Evolutionary conservation across 345 rosid species (phyloP).

Genomic region (Salix caprea): DNA sequence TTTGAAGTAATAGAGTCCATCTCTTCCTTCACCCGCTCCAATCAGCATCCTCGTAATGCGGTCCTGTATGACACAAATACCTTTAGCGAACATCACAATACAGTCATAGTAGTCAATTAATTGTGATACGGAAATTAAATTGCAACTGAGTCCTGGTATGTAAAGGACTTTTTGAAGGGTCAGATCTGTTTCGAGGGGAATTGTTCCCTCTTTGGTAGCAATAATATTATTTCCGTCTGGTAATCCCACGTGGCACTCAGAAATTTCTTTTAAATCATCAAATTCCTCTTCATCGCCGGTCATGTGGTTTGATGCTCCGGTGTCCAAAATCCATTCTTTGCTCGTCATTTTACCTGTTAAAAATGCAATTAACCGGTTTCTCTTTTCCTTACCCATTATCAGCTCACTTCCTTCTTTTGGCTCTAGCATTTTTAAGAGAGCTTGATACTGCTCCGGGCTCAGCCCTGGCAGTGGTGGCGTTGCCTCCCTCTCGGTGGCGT

Average conservation of each 20-base stretch:
- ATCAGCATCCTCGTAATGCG: not conserved
- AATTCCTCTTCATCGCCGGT: not conserved
- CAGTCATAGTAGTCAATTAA: not conserved
- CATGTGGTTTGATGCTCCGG: not conserved
- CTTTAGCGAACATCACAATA: not conserved
- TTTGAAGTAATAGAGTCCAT: not conserved
- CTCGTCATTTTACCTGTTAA: not conserved
- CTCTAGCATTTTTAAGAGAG: accelerated
- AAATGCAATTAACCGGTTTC: no score
- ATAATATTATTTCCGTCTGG: not conserved
- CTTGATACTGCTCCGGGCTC: not conserved
- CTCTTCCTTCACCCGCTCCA: not conserved
- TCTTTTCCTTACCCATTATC: not conserved
- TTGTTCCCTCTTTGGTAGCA: not conserved
- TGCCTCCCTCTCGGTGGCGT: no score
- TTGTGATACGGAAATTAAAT: not conserved
- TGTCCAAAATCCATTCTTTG: not conserved
- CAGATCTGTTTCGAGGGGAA: no score
- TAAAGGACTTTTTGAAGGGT: no score
- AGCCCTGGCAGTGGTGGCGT: accelerated
- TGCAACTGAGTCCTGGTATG: no score
- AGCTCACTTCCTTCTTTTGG: accelerated
- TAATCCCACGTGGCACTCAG: not conserved
- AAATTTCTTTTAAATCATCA: not conserved
- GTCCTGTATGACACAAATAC: not conserved